Conservation (phyloP, 352 stramenopile genomes). For the Sclerospora graminicola region DNA sequence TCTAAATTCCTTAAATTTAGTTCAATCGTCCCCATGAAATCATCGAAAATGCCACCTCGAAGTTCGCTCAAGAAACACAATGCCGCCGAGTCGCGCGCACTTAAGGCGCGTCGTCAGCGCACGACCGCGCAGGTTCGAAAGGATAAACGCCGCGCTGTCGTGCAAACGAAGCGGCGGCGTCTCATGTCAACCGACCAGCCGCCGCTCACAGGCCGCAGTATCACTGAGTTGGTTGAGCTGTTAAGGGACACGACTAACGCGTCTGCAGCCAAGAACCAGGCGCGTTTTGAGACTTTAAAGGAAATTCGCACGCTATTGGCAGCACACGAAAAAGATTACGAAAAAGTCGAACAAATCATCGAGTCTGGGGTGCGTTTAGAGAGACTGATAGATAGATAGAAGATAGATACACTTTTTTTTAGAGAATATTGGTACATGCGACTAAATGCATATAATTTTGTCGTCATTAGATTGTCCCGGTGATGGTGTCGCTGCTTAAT, state of each 20-base stretch:
- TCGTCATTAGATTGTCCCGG: slow-evolving; percentile 44
- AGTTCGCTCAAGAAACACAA: slow-evolving; percentile 79
- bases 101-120: slow-evolving; percentile 52
- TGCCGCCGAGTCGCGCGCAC: slow-evolving; percentile 42
- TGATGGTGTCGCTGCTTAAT: slow-evolving; percentile 59
- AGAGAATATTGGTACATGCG: background rate
- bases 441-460: slow-evolving; percentile 3
- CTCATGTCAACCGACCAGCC: slow-evolving; percentile 41
- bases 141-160: slow-evolving; percentile 48
- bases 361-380: slow-evolving; percentile 47
- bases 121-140: slow-evolving; percentile 59
- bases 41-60: slow-evolving; percentile 27
- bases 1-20: too few relatives aligned
- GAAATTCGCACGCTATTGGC: slow-evolving; percentile 57
- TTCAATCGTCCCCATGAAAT: background rate
- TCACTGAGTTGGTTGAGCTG: slow-evolving; percentile 30
- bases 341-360: slow-evolving; percentile 61
- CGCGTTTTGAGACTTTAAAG: slow-evolving; percentile 57
- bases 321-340: slow-evolving; percentile 55
- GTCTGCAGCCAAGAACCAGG: slow-evolving; percentile 33
- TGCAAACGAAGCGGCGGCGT: slow-evolving; percentile 57
- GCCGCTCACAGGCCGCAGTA: slow-evolving; percentile 38
- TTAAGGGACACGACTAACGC: slow-evolving; percentile 29
- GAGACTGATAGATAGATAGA: background rate
- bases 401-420: background rate